These are phyloP conservation scores for Suhomyces prunicola DNA, from an alignment of 805 yeast species.

Conservation along the genomic window DNA sequence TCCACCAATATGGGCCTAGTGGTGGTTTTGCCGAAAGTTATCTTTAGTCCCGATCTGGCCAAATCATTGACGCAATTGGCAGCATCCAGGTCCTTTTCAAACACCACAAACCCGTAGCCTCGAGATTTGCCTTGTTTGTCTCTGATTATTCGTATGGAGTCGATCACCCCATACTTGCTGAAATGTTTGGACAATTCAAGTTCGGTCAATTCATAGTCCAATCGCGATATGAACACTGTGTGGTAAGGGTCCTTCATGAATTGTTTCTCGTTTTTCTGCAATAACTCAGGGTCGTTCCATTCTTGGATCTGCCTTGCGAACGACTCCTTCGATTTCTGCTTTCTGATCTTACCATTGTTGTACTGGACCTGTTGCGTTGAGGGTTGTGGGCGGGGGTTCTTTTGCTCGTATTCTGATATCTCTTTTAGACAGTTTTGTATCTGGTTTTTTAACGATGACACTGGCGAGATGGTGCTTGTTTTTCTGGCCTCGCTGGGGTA, in stretches of 20 bases:
- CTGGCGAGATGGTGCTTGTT: conserved; percentile 46
- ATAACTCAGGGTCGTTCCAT: conserved; percentile 31
- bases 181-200: conserved; percentile 64
- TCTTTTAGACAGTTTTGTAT: conserved; percentile 28
- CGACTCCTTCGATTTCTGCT: conserved; percentile 10
- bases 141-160: conserved; percentile 41
- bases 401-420: conserved; percentile 3
- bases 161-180: conserved; percentile 67
- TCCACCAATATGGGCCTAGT: conserved; percentile 62
- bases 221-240: conserved; percentile 75
- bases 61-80: conserved; percentile 58
- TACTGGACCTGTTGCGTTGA: conserved; percentile 2
- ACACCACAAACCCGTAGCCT: conserved; percentile 85
- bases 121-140: conserved; percentile 49
- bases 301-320: conserved; percentile 25
- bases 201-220: conserved; percentile 64
- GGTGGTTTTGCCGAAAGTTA: conserved; percentile 34
- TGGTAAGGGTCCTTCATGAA: conserved; percentile 59
- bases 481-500: conserved; percentile 45
- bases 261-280: conserved; percentile 27
- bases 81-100: conserved; percentile 58
- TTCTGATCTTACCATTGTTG: conserved; percentile 1
- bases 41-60: conserved; percentile 40
- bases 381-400: not conserved
- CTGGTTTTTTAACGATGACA: conserved; percentile 31